phyloP scores from a whole-genome alignment of 345 rosid genomes.

The Chamaenerion angustifolium region DNA sequence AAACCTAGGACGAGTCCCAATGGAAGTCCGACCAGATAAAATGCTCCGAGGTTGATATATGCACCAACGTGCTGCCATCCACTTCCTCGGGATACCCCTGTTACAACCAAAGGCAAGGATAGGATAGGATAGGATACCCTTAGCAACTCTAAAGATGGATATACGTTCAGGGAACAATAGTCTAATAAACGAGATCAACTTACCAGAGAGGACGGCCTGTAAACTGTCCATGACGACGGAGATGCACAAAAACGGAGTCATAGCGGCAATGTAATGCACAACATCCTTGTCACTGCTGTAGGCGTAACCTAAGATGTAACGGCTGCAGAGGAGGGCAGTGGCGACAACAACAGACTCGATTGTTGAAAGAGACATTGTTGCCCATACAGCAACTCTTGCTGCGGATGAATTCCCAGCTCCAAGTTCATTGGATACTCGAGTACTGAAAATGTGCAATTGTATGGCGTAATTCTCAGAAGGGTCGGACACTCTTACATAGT shows the following conservation, averaged over 20 bases:
- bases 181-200: too few relatives aligned
- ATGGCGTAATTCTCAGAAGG: background rate
- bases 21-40: conserved; percentile 25
- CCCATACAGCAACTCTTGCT: conserved; percentile 19
- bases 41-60: conserved; percentile 19
- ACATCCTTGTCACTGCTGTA: conserved; percentile 25
- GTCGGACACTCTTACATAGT: background rate
- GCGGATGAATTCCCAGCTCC: conserved; percentile 28
- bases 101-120: background rate
- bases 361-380: conserved; percentile 8
- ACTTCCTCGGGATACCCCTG: conserved; percentile 30
- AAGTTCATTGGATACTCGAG: conserved; percentile 39
- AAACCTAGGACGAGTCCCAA: conserved; percentile 16
- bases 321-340: conserved; percentile 14
- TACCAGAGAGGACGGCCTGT: conserved; percentile 32
- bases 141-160: too few relatives aligned
- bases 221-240: conserved; percentile 25
- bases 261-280: conserved; percentile 15
- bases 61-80: conserved; percentile 31
- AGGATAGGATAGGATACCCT: too few relatives aligned
- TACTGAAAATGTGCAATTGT: conserved; percentile 9
- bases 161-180: too few relatives aligned
- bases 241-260: conserved; percentile 28
- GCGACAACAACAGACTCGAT: conserved; percentile 16
- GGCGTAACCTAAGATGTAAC: conserved; percentile 21